These are phyloP conservation scores for Spergularia bocconei DNA, from an alignment of 148 eudicot genomes.

Conservation along the genomic window DNA sequence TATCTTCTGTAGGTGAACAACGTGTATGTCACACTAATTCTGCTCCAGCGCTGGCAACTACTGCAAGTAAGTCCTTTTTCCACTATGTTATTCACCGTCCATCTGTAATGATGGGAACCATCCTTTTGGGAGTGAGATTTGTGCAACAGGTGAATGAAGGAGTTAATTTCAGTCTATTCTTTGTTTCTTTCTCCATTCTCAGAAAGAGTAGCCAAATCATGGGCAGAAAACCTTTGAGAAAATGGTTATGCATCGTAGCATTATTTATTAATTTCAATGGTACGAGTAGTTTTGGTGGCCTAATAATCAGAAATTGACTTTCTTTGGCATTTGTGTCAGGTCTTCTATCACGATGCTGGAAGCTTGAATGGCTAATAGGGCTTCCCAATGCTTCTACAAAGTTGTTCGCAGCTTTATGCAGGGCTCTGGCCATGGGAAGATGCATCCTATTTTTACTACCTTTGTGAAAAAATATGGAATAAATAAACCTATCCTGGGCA, in stretches of 20 bases:
- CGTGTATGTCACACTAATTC: background rate
- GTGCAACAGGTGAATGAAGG: background rate
- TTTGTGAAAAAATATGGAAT: constrained; percentile 60
- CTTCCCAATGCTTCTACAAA: constrained; percentile 33
- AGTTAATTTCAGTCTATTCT: background rate
- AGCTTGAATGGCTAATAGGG: constrained; percentile 37
- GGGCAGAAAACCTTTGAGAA: background rate
- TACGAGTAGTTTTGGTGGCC: background rate
- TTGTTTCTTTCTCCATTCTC: background rate
- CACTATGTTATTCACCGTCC: background rate
- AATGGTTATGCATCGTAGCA: background rate
- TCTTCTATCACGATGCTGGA: constrained; percentile 12
- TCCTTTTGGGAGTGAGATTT: background rate
- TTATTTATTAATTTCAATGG: background rate
- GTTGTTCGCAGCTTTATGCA: constrained; percentile 41
- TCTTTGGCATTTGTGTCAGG: constrained; percentile 7
- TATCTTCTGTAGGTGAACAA: constrained; percentile 20
- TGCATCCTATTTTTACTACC: constrained; percentile 42
- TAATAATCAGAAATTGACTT: background rate
- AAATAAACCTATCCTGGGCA: constrained; percentile 38
- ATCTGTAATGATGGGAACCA: background rate
- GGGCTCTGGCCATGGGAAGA: constrained; percentile 36
- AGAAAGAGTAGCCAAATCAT: background rate
- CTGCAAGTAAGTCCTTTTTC: constrained; percentile 11
- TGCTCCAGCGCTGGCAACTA: constrained; percentile 1